phyloP scores from a whole-genome alignment of 1,139 yeast genomes.

The Scheffersomyces lignicola region DNA sequence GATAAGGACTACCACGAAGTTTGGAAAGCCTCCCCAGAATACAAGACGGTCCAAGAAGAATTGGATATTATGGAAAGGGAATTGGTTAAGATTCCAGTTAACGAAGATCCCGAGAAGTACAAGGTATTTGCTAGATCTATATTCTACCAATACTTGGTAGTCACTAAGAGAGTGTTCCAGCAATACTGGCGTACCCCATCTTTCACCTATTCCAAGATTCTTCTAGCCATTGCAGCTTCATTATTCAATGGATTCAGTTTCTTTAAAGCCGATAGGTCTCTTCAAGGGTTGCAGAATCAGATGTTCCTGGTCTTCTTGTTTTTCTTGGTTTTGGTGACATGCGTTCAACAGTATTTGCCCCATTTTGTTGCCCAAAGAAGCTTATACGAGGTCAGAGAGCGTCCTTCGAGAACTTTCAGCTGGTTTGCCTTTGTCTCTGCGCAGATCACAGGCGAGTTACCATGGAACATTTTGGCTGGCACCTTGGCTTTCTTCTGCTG shows the following conservation, averaged over 20 bases:
- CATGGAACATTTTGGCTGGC: slow-evolving; percentile 69
- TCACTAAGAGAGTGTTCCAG: slow-evolving; percentile 25
- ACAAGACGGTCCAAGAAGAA: slow-evolving; percentile 19
- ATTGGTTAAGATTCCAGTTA: slow-evolving; percentile 24
- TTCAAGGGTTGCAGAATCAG: slow-evolving; percentile 48
- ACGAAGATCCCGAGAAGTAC: slow-evolving; percentile 19
- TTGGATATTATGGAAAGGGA: slow-evolving; percentile 32
- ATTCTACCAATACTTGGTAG: slow-evolving; percentile 22
- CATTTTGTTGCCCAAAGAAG: slow-evolving; percentile 33
- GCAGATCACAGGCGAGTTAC: slow-evolving; percentile 71
- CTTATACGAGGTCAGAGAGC: slow-evolving; percentile 37
- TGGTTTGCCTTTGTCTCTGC: slow-evolving; percentile 46
- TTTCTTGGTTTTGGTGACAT: slow-evolving; percentile 42
- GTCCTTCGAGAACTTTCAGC: slow-evolving; percentile 31
- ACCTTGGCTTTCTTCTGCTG: slow-evolving; percentile 68
- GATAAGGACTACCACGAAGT: slow-evolving; percentile 32
- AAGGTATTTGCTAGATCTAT: slow-evolving; percentile 23
- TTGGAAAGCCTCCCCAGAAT: slow-evolving; percentile 32
- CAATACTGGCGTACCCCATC: slow-evolving; percentile 47
- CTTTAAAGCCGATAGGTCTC: slow-evolving; percentile 27
- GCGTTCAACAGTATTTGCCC: slow-evolving; percentile 53
- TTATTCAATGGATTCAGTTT: slow-evolving; percentile 49
- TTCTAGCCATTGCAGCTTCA: slow-evolving; percentile 39
- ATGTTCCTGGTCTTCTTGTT: slow-evolving; percentile 60
- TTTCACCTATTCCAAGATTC: slow-evolving; percentile 41